Evolutionary conservation across 306 rosid species (phyloP), one percentile per base, ranked within the genome.

Genomic region (Quercus variabilis): DNA sequence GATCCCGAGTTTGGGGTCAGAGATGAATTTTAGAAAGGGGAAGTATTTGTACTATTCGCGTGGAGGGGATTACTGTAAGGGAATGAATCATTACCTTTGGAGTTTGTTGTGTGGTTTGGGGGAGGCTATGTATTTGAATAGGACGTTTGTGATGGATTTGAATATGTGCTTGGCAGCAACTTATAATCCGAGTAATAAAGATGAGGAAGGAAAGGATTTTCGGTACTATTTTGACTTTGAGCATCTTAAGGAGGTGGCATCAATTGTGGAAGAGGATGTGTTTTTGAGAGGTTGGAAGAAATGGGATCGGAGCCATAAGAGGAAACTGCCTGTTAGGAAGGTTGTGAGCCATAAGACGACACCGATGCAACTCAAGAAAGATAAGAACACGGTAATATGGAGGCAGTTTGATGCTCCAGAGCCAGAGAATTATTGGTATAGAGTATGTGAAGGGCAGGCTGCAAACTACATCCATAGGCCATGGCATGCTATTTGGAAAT

Each of bases 51-150:
- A 96, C 85, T 96, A 96, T 56, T 91, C 99, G 1, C 79, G 98
- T 17, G 99, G 99, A 58, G 99, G 99, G 76, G 99, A 93, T 79
- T 93, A 96, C 64, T 96, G 99, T 78, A 96, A 96, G 76, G 99
- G 98, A 56, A 96, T 96, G 99, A 96, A 96, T 73, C 99, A 96
- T 46, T 91, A 84, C 79, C 19, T 93, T 83, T 96, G 99, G 99
- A 96, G 99, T 81, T 91, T 93, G 86, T 88, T 96, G 92, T 96
- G 99, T 79, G 98, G 98, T 13, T 86, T 96, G 77, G 99, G 99
- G 26, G 99, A 96, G 83, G 98, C 99, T 41, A 90, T 88, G 97
- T 93, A 57, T 83, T 88, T 96, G 93, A 91, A 93, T 81, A 86
- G 98, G 78, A 96, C 99, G 6, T 90, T 96, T 82, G 99, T 96